Conservation (phyloP, 331 rosid genomes). For the Phaseolus coccineus region DNA sequence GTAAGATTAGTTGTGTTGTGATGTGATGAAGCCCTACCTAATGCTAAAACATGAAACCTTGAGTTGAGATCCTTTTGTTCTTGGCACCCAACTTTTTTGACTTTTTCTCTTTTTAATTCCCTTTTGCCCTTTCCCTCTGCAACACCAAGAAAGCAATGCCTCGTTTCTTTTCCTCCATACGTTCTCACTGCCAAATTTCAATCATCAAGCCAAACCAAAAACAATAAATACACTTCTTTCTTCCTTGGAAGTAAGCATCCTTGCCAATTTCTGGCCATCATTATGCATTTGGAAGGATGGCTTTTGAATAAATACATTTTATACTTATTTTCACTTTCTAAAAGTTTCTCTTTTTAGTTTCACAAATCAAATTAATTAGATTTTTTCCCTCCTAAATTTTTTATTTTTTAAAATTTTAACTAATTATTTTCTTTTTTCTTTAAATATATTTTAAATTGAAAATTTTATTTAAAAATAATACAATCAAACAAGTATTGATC, state of each 20-base stretch:
- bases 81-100: slow-evolving; percentile 61
- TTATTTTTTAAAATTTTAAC: not conserved
- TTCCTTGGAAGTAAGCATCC: slow-evolving; percentile 38
- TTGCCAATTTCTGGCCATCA: slow-evolving; percentile 36
- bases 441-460: not conserved
- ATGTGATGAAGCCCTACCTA: slow-evolving; percentile 47
- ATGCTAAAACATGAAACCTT: slow-evolving; percentile 54
- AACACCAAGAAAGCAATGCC: slow-evolving; percentile 53
- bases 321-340: not conserved
- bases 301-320: not conserved
- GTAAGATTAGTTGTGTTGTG: not conserved
- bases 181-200: slow-evolving; percentile 31
- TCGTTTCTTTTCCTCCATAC: slow-evolving; percentile 62
- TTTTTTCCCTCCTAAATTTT: not conserved
- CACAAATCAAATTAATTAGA: not conserved
- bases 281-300: not conserved
- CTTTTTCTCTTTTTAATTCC: slow-evolving; percentile 43
- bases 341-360: not conserved
- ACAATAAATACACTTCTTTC: slow-evolving; percentile 40
- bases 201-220: slow-evolving; percentile 43
- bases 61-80: slow-evolving; percentile 33
- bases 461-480: not conserved
- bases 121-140: slow-evolving; percentile 22
- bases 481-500: not conserved
- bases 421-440: not conserved